Percentiles rank a stretch among this genome's conserved stretches.
Evolutionary conservation across 352 stramenopile genomes (phyloP).

Genomic region (Thraustochytrium striatum): DNA sequence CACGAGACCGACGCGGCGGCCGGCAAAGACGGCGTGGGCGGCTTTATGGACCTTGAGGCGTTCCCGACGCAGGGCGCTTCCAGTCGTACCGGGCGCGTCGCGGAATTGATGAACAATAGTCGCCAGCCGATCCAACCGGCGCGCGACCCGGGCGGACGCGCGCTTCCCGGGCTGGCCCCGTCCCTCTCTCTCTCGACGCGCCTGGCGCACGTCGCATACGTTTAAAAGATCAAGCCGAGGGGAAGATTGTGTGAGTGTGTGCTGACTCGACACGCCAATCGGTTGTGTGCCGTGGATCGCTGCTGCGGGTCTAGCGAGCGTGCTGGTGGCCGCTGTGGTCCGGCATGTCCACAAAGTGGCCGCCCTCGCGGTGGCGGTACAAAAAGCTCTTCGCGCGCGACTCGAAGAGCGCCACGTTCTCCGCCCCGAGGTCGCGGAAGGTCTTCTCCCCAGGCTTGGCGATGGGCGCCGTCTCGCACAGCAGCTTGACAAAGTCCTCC

Average conservation of each 20-base stretch:
- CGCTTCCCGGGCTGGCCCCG: background rate
- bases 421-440: slow-evolving; percentile 40
- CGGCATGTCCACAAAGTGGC: slow-evolving; percentile 36
- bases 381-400: slow-evolving; percentile 51
- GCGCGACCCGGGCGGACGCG: no score
- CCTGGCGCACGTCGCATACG: background rate
- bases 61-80: slow-evolving; percentile 31
- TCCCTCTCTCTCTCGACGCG: background rate
- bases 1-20: background rate
- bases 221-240: background rate
- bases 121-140: no score
- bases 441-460: slow-evolving; percentile 2
- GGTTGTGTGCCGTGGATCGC: background rate
- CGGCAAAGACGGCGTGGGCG: background rate
- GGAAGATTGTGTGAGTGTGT: background rate
- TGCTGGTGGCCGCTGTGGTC: slow-evolving; percentile 45
- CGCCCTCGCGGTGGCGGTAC: slow-evolving; percentile 30
- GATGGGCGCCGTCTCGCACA: slow-evolving; percentile 28
- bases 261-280: background rate
- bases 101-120: no score
- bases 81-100: no score
- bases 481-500: slow-evolving; percentile 26
- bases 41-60: slow-evolving; percentile 24
- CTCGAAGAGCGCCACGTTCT: slow-evolving; percentile 46
- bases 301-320: background rate